Percentiles rank a stretch among this genome's conserved stretches.
Conservation (phyloP, 495 filamentous ascomycete species). For the Penicillium longicatenatum region DNA sequence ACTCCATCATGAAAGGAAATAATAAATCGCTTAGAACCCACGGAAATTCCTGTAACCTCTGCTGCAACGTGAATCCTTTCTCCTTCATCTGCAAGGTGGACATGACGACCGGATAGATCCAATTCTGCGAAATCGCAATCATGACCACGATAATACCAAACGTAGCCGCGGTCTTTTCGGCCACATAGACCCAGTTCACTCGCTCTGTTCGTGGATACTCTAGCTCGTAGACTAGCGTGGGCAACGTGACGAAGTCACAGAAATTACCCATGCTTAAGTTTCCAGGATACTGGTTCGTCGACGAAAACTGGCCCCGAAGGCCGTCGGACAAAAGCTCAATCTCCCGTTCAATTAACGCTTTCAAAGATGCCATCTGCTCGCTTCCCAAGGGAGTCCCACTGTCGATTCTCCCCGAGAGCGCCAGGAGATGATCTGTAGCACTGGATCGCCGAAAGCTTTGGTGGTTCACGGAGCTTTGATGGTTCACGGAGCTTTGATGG, state of each 20-base stretch:
- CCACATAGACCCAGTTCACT: slow-evolving; percentile 72
- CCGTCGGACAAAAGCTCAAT: slow-evolving; percentile 62
- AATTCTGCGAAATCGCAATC: slow-evolving; percentile 51
- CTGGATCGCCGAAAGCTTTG: slow-evolving; percentile 9
- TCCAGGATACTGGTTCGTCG: slow-evolving; percentile 56
- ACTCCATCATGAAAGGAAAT: slow-evolving; percentile 77
- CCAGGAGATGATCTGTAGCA: slow-evolving; percentile 47
- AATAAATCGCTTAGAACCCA: slow-evolving; percentile 69
- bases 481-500: slow-evolving; percentile 5
- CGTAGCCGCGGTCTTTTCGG: slow-evolving; percentile 66
- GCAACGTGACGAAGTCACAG: slow-evolving; percentile 69
- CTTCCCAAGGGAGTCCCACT: slow-evolving; percentile 56
- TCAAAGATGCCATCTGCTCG: slow-evolving; percentile 60
- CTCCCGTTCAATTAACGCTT: slow-evolving; percentile 61
- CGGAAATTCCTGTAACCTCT: slow-evolving; percentile 66
- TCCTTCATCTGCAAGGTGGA: slow-evolving; percentile 65
- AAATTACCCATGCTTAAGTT: slow-evolving; percentile 69
- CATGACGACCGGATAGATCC: slow-evolving; percentile 68
- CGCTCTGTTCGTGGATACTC: slow-evolving; percentile 69
- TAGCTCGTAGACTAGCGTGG: slow-evolving; percentile 76
- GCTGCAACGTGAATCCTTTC: slow-evolving; percentile 49
- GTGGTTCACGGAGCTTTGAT: slow-evolving; percentile 1
- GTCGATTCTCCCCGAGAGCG: slow-evolving; percentile 56
- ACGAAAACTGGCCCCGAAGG: slow-evolving; percentile 56
- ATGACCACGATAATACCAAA: slow-evolving; percentile 58